Evolutionary conservation across 495 filamentous ascomycete species (phyloP).

Genomic region (Pyrenopolyporus hunteri): DNA sequence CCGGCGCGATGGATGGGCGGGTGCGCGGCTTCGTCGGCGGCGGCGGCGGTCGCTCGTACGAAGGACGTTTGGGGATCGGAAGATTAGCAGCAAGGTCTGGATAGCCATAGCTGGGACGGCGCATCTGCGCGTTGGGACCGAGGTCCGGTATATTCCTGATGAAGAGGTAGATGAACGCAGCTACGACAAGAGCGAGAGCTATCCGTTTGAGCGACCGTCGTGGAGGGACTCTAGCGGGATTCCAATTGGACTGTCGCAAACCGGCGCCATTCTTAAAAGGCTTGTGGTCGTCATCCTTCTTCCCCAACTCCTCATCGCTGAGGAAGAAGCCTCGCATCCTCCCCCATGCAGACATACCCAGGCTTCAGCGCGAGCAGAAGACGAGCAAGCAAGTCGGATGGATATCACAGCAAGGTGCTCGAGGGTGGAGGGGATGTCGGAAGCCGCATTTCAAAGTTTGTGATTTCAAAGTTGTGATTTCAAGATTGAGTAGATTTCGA

Average conservation of each 20-base stretch:
- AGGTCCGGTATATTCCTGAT: slow-evolving; percentile 51
- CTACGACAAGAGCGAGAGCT: slow-evolving; percentile 40
- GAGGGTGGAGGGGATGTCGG: neutral
- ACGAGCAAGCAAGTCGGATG: neutral
- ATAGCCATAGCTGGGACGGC: slow-evolving; percentile 11
- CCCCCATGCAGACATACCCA: slow-evolving; percentile 38
- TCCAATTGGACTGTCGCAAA: slow-evolving; percentile 45
- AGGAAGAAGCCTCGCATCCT: slow-evolving; percentile 50
- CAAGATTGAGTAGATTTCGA: neutral
- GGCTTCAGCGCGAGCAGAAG: slow-evolving; percentile 21
- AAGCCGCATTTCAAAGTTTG: slow-evolving; percentile 31
- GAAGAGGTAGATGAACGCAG: slow-evolving; percentile 49
- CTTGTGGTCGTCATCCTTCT: slow-evolving; percentile 60
- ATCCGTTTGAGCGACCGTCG: slow-evolving; percentile 50
- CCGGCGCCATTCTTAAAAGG: slow-evolving; percentile 31
- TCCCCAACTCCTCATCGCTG: slow-evolving; percentile 53
- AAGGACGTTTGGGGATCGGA: slow-evolving; percentile 22
- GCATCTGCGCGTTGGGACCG: slow-evolving; percentile 32
- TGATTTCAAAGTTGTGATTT: slow-evolving; percentile 1
- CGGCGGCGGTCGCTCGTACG: slow-evolving; percentile 8
- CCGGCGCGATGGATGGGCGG: slow-evolving; percentile 13
- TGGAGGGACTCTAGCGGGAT: slow-evolving; percentile 41
- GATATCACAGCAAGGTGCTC: slow-evolving; percentile 26
- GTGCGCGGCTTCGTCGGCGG: slow-evolving; percentile 6
- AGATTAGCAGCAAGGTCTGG: slow-evolving; percentile 23